Percentiles rank a stretch among this genome's conserved stretches.
Evolutionary conservation across 2,329 filamentous ascomycete species (phyloP).

Genomic region (Penicillium sp.): DNA sequence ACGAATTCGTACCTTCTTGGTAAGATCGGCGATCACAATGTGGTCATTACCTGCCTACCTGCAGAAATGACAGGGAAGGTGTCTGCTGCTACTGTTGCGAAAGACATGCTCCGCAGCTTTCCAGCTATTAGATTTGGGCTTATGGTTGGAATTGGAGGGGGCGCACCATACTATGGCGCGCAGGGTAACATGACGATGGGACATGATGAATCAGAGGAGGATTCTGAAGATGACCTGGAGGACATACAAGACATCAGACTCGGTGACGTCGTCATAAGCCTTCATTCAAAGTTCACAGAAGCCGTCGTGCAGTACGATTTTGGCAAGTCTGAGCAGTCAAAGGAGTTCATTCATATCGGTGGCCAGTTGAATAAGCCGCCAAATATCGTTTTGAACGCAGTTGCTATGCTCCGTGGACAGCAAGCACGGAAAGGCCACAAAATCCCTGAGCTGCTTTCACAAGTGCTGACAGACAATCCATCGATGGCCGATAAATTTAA

Average conservation of each 20-base stretch:
- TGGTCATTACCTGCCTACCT: slow-evolving; percentile 2
- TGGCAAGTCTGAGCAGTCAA: background rate
- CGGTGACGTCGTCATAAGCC: background rate
- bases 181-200: no score
- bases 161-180: background rate
- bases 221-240: background rate
- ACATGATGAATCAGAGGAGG: no score
- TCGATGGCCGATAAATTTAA: no score
- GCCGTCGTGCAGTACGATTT: slow-evolving; percentile 1
- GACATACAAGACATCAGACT: background rate
- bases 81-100: background rate
- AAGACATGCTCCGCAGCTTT: slow-evolving; percentile 4
- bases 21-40: background rate
- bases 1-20: background rate
- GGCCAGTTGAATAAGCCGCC: background rate
- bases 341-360: background rate
- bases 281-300: background rate
- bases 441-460: background rate
- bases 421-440: background rate
- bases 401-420: background rate
- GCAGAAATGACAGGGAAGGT: background rate
- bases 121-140: slow-evolving; percentile 1
- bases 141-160: slow-evolving; percentile 6
- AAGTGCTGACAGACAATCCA: no score
- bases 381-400: no score